Evolutionary conservation across 208 protist species (phyloP), one percentile per base, ranked within the genome.

Genomic region (Trypanosoma scelopori): DNA sequence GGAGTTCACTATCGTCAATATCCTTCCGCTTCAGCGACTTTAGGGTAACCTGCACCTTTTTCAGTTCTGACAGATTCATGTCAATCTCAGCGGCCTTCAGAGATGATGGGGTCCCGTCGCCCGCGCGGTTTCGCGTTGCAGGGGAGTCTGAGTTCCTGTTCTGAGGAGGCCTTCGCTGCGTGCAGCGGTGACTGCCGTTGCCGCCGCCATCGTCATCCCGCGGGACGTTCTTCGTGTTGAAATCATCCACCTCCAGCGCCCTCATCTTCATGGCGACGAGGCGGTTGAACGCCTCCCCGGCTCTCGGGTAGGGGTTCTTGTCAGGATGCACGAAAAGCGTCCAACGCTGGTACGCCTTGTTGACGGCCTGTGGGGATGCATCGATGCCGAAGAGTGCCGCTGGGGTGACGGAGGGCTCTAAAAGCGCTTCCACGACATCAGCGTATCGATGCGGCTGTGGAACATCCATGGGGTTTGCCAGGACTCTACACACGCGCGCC

Each of bases 261-360:
- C 67, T 57, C 30, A 85, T 76, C 35, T 78, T 76, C 55, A 95
- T 62, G 9, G 56, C 57, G 7, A 63, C 73, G 15, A 95, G 78
- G 3, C 87, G 79, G 18, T 82, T 74, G 67, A 95, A 95, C 16
- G 87, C 87, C 7, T 95, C 85, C 18, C 76, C 83, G 16, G 90
- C 90, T 30, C 51, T 65, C 2, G 76, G 68, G 60, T 81, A 73
- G 4, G 90, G 86, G 59, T 95, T 95, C 61, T 95, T 95, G 73
- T 95, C 90, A 0, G 90, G 90, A 50, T 95, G 90, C 9, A 88
- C 81, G 55, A 82, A 67, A n/a, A 95, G 74, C 22, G 84, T 84
- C 35, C 91, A 80, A 22, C 78, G 76, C 61, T 95, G 86, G 67
- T 86, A 95, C 25, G 63, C 49, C 65, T 91, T 89, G 35, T 85